Evolutionary conservation across 352 stramenopile genomes (phyloP).

Genomic region (Phytophthora pini): DNA sequence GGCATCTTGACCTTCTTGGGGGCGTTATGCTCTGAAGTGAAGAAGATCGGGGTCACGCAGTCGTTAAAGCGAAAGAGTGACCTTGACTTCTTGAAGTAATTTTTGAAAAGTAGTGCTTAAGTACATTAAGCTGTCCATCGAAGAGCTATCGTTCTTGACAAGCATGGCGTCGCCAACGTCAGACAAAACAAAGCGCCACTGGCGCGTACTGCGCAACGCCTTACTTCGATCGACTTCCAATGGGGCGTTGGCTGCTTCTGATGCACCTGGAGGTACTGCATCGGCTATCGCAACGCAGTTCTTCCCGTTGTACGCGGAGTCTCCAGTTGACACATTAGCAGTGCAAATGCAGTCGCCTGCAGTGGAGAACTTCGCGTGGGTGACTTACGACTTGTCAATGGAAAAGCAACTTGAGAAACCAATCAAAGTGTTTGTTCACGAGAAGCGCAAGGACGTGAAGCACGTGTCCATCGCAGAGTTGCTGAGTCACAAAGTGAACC

Average conservation of each 20-base stretch:
- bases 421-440: constrained; percentile 55
- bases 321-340: constrained; percentile 15
- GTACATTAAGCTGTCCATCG: background rate
- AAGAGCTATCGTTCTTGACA: constrained; percentile 8
- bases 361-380: constrained; percentile 57
- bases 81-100: background rate
- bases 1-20: constrained; percentile 59
- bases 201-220: constrained; percentile 72
- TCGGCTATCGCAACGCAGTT: constrained; percentile 72
- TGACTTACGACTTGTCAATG: constrained; percentile 42
- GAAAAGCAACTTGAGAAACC: background rate
- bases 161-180: constrained; percentile 22
- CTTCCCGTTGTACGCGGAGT: constrained; percentile 52
- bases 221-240: constrained; percentile 41
- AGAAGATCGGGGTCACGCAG: constrained; percentile 37
- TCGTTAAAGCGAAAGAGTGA: constrained; percentile 24
- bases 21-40: constrained; percentile 23
- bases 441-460: constrained; percentile 67
- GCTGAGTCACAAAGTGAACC: constrained; percentile 78
- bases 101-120: constrained; percentile 9
- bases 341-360: constrained; percentile 18
- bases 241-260: background rate
- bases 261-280: constrained; percentile 37
- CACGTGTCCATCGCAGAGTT: constrained; percentile 67
- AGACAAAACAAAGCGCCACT: constrained; percentile 66